Percentiles rank a stretch among this genome's conserved stretches.
These are phyloP conservation scores for Eucalyptus polybractea DNA, from an alignment of 345 rosid species.

Conservation along the genomic window DNA sequence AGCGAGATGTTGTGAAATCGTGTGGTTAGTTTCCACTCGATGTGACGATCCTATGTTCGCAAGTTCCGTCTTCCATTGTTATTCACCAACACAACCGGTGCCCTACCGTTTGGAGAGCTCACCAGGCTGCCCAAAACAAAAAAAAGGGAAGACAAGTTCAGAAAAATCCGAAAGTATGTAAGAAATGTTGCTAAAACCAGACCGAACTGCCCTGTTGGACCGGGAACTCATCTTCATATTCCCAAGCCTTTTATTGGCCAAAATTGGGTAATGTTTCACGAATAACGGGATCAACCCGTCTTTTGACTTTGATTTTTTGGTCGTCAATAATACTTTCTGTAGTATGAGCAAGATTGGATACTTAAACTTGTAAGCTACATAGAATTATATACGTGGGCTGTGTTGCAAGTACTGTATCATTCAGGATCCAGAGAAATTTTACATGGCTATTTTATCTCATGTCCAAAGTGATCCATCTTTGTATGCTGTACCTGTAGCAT, in stretches of 20 bases:
- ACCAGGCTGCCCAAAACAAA: not conserved
- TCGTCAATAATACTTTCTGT: not conserved
- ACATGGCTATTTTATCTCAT: not conserved
- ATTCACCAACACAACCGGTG: not conserved
- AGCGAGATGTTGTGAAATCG: not conserved
- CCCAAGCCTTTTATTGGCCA: not conserved
- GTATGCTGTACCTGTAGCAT: not conserved
- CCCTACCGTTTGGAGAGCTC: not conserved
- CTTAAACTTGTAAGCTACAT: not conserved
- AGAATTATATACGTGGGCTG: too few relatives aligned
- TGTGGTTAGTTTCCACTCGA: not conserved
- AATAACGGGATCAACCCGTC: not conserved
- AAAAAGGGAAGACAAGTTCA: not conserved
- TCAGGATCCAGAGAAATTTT: not conserved
- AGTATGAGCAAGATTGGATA: accelerated
- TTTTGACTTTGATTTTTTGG: not conserved
- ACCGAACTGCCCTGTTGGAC: not conserved
- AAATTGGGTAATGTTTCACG: not conserved
- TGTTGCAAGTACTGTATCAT: not conserved
- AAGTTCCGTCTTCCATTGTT: not conserved
- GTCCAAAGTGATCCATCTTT: not conserved
- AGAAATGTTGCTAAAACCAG: not conserved
- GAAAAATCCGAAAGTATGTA: not conserved
- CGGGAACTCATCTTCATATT: not conserved
- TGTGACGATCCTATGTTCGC: not conserved